Base-by-base conservation (phyloP, 2,329 filamentous ascomycete species). In the Scytalidium sp. region DNA sequence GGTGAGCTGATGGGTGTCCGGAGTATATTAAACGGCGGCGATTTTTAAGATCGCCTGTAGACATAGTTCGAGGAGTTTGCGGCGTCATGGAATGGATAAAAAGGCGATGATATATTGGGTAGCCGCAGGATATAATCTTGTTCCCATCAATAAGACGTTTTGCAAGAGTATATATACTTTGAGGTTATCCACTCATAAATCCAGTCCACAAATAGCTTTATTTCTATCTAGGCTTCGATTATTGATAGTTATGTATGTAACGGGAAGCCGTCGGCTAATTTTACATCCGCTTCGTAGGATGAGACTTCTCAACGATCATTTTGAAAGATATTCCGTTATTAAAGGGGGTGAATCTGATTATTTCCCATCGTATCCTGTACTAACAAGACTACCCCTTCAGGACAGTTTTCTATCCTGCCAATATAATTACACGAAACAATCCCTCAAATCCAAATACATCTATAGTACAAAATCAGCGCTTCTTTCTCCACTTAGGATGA, bases 1-100 rank as follows among this genome's bases (percentile, higher is more conserved):
- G 75, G 68, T 50, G 84, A 93, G 66, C 70, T 94, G 60, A 79
- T 52, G 27, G 60, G 57, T 6, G 55, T 64, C 41, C 56, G 60
- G 41, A 60, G 63, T 55, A 57, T 64, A 19, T 51, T 65, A 42
- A 52, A 51, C 44, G 56, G 58, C 44, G 56, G 49, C 3, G 55
- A 61, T 25, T 23, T n/a, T 29, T 45, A 43, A 43, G 10, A 36
- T 36, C 17, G 17, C 13, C 17, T 10, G 17, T 36, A 36, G 15
- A 36, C 32, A 36, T 9, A 36, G 13, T 36, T 13, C 25, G 25
- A 36, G 32, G 32, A 36, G 17, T 36, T 8, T n/a, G 17, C 13
- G 32, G 32, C 32, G 32, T 36, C 32, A 36, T 5, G 32, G 32
- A n/a, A n/a, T 15, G 32, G 32, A 9, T 36, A 15, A 10, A 36